These are phyloP conservation scores for Fusarium euwallaceae DNA, from an alignment of 2,329 filamentous ascomycete species.

Conservation along the genomic window DNA sequence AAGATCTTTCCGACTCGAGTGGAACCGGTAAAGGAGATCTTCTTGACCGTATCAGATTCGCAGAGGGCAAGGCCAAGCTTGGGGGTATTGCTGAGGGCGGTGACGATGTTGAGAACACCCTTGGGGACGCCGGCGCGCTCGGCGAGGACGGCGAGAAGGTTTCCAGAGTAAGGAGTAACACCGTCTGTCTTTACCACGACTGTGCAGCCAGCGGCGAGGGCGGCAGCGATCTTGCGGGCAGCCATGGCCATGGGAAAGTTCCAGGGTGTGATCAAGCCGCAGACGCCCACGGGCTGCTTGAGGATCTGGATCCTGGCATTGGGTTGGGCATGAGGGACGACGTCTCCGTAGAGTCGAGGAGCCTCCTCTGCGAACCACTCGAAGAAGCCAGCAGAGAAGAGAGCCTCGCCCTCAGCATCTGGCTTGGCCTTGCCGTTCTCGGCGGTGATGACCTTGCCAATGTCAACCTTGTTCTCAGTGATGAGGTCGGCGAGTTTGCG, in stretches of 20 bases:
- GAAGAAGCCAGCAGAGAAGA: conserved; percentile 70
- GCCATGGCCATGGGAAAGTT: conserved; percentile 71
- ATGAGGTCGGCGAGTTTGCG: conserved; percentile 75
- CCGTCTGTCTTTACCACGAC: conserved; percentile 87
- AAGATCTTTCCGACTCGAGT: conserved; percentile 64
- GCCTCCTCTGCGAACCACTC: conserved; percentile 69
- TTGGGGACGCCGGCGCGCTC: conserved; percentile 74
- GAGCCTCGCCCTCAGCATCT: conserved; percentile 68
- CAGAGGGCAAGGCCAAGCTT: conserved; percentile 75
- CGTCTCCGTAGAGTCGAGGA: conserved; percentile 67
- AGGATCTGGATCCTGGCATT: conserved; percentile 76
- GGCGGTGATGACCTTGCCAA: conserved; percentile 75
- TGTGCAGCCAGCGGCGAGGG: conserved; percentile 78
- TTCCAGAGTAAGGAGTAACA: conserved; percentile 88
- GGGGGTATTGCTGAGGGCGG: conserved; percentile 74
- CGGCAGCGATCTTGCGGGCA: conserved; percentile 59
- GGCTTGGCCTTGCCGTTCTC: conserved; percentile 78
- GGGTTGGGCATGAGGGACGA: conserved; percentile 70
- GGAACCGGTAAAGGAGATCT: conserved; percentile 81
- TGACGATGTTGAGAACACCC: conserved; percentile 67
- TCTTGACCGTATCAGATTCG: conserved; percentile 73
- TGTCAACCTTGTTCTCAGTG: conserved; percentile 71
- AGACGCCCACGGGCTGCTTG: conserved; percentile 50
- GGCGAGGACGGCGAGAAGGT: conserved; percentile 84
- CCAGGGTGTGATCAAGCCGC: conserved; percentile 56